A percentile compares a stretch with the other conserved stretches of the same genome.
phyloP scores from a whole-genome alignment of 768 basidiomycete species.

The Naganishia randhawae region DNA sequence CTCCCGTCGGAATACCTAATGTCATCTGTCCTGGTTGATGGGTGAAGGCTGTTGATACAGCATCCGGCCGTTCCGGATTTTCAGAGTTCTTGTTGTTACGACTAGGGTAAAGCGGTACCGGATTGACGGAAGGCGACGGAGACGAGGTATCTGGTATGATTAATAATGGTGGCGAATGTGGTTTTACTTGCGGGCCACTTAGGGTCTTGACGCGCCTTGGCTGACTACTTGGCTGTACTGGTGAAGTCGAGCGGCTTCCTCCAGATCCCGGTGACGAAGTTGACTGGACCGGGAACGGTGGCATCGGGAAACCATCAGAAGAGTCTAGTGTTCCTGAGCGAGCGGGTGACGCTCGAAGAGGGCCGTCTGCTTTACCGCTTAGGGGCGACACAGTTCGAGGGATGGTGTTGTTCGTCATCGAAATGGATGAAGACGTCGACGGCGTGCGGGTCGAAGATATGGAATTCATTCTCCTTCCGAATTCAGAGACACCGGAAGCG shows the following conservation, averaged over 20 bases:
- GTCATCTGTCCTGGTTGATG: slow-evolving; percentile 27
- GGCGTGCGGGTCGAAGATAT: slow-evolving; percentile 15
- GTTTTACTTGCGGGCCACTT: slow-evolving; percentile 21
- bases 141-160: slow-evolving; percentile 29
- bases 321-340: slow-evolving; percentile 1
- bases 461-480: slow-evolving; percentile 29
- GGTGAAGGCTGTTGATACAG: not conserved
- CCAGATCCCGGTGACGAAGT: slow-evolving; percentile 13
- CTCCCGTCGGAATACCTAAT: slow-evolving; percentile 24
- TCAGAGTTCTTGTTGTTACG: not conserved
- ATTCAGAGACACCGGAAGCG: slow-evolving; percentile 20
- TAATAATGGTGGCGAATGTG: slow-evolving; percentile 29
- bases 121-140: slow-evolving; percentile 17
- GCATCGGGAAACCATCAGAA: slow-evolving; percentile 9
- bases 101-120: not conserved
- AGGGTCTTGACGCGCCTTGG: slow-evolving; percentile 13
- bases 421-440: slow-evolving; percentile 1
- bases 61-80: not conserved
- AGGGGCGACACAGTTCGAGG: not conserved
- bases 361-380: not conserved
- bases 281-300: slow-evolving; percentile 12
- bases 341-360: not conserved
- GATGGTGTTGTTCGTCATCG: not conserved
- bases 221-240: not conserved
- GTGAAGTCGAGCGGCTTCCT: slow-evolving; percentile 14